Evolutionary conservation across 1,284 basidiomycete genomes (phyloP).

Genomic region (Fistulinella staudtii): DNA sequence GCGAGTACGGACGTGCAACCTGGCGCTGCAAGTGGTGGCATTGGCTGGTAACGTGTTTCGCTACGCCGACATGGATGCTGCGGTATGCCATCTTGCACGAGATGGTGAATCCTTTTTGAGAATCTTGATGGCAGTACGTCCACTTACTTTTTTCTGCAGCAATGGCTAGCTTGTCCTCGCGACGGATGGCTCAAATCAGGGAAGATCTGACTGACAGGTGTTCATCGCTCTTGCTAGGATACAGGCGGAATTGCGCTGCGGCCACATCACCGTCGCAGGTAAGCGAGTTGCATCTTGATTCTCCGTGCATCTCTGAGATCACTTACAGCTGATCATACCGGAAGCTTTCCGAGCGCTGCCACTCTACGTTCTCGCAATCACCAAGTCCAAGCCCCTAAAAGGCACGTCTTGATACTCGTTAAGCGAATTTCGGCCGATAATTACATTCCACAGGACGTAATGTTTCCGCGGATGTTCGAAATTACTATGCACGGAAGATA

Average conservation of each 20-base stretch:
- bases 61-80: slow-evolving; percentile 88
- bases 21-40: slow-evolving; percentile 77
- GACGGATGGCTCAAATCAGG: slow-evolving; percentile 73
- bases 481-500: slow-evolving; percentile 79
- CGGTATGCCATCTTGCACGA: slow-evolving; percentile 73
- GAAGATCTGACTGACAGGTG: slow-evolving; percentile 86
- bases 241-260: slow-evolving; percentile 88
- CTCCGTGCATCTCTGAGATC: slow-evolving; percentile 9
- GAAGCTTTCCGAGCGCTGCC: slow-evolving; percentile 92
- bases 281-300: slow-evolving; percentile 3
- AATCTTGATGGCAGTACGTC: background rate
- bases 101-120: slow-evolving; percentile 53
- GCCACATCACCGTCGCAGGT: slow-evolving; percentile 82
- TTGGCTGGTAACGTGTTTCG: slow-evolving; percentile 92
- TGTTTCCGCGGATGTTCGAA: slow-evolving; percentile 91
- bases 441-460: slow-evolving; percentile 56
- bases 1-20: slow-evolving; percentile 83
- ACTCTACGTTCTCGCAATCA: slow-evolving; percentile 78
- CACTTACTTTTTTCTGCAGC: slow-evolving; percentile 43
- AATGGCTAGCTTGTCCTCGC: slow-evolving; percentile 59
- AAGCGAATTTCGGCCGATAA: slow-evolving; percentile 7
- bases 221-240: slow-evolving; percentile 81
- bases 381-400: slow-evolving; percentile 92
- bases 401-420: slow-evolving; percentile 40
- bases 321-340: slow-evolving; percentile 80